Base-by-base conservation (phyloP, 192 early-diverging fungal genomes). In the Entomortierella chlamydospora region DNA sequence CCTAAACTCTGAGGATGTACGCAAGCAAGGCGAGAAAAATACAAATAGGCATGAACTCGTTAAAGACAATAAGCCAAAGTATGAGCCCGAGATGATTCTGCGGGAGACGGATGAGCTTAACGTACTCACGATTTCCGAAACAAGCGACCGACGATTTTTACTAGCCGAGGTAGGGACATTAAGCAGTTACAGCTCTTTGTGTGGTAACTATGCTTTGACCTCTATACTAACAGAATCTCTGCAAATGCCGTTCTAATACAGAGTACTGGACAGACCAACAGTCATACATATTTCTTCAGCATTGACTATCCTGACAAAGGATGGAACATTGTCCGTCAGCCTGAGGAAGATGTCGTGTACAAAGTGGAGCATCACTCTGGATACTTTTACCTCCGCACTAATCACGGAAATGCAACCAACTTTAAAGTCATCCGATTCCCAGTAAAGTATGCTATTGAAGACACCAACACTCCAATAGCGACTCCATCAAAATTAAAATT, bases 281-380 rank as follows among this genome's bases (percentile, higher is more conserved):
- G 67, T 12, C 43, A 56, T 15, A 62, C 45, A 1, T 78, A 70
- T 39, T 70, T 78, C 56, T 45, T 68, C 30, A 70, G 47, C 31
- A 39, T 78, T 22, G 74, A 64, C 25, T 23, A 18, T 8, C 67
- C 66, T 23, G 61, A 64, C 1, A 58, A 47, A 28, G 74, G 74
- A 18, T 78, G 74, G 74, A 57, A 64, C 12, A 15, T 78, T 2
- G 31, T 78, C 49, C 66, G 67, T 11, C 30, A 58, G 25, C 37
- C 53, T 8, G 55, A 64, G 37, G 61, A 78, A 3, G 49, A 53
- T 54, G 61, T 78, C 6, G 31, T 69, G 3, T 78, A 78, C 50
- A 78, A 63, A 7, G 74, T 78, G 43, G 74, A 78, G 33, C 74
- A 78, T 23, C 74, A 78, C n/a, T 59, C 66, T n/a, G 67, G 74